These are phyloP conservation scores for Thermomucor indicae-seudaticae DNA, from an alignment of 371 early-diverging fungal species.

Conservation along the genomic window DNA sequence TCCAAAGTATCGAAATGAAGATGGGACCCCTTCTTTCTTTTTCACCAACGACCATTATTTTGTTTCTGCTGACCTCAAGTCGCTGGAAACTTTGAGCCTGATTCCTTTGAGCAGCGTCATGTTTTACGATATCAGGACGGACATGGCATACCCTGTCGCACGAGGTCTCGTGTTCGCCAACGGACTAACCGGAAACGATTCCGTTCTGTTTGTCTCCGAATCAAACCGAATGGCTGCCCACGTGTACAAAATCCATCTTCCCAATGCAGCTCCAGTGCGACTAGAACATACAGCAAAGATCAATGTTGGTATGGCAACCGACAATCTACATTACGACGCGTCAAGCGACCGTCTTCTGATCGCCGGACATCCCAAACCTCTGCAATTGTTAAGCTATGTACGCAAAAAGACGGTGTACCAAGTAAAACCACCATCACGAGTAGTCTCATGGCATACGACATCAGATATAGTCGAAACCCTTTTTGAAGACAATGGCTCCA, in stretches of 20 bases:
- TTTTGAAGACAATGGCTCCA: constrained; percentile 27
- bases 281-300: constrained; percentile 13
- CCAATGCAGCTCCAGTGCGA: neutral
- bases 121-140: constrained; percentile 31
- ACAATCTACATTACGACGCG: constrained; percentile 24
- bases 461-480: constrained; percentile 15
- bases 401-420: neutral
- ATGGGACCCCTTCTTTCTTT: constrained; percentile 43
- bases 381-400: constrained; percentile 13
- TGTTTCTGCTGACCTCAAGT: constrained; percentile 8
- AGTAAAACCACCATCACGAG: constrained; percentile 19
- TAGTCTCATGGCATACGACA: constrained; percentile 19
- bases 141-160: constrained; percentile 14
- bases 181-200: constrained; percentile 28
- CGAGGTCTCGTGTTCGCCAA: constrained; percentile 32
- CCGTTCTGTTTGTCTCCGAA: constrained; percentile 30
- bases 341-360: constrained; percentile 16
- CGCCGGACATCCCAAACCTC: constrained; percentile 29
- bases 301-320: constrained; percentile 23
- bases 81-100: constrained; percentile 21
- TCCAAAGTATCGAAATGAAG: constrained; percentile 13
- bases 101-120: constrained; percentile 20
- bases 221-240: constrained; percentile 13
- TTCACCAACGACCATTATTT: constrained; percentile 33
- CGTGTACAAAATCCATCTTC: constrained; percentile 16